Evolutionary conservation across 2,329 filamentous ascomycete species (phyloP).

Genomic region (Xylaria sp.): DNA sequence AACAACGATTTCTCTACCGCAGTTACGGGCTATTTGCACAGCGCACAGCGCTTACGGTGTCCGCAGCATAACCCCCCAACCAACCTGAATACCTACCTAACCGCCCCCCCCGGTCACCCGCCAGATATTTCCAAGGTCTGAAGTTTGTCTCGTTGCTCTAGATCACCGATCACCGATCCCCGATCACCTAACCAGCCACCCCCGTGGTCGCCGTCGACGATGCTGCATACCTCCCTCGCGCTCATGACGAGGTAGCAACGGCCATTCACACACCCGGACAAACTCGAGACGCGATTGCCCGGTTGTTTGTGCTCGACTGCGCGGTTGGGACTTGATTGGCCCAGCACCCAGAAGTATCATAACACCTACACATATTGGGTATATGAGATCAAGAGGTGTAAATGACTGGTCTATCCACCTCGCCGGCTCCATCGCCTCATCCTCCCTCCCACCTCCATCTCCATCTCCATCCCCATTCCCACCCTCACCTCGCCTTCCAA

Average conservation of each 20-base stretch:
- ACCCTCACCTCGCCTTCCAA: background rate
- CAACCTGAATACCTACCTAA: too few relatives aligned
- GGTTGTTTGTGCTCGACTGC: conserved; percentile 5
- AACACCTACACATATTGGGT: conserved; percentile 23
- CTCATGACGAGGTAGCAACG: conserved; percentile 18
- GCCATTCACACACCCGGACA: conserved; percentile 3
- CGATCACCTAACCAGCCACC: background rate
- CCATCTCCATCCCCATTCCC: background rate
- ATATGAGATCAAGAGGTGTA: conserved; percentile 13
- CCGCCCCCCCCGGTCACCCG: too few relatives aligned
- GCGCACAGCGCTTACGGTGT: too few relatives aligned
- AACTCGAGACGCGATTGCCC: conserved; percentile 20
- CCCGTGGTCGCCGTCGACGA: conserved; percentile 11
- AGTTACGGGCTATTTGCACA: too few relatives aligned
- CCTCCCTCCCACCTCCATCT: conserved; percentile 7
- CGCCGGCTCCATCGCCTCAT: conserved; percentile 29
- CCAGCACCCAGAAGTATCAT: background rate
- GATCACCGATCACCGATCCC: background rate
- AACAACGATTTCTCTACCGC: too few relatives aligned
- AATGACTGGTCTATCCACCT: conserved; percentile 30
- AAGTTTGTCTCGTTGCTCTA: background rate
- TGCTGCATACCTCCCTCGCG: conserved; percentile 18
- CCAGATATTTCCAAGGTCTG: background rate
- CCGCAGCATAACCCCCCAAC: too few relatives aligned
- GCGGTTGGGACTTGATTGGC: conserved; percentile 23